Evolutionary conservation across 257 asterid genomes (phyloP).

Genomic region (Nicotiana sylvestris): DNA sequence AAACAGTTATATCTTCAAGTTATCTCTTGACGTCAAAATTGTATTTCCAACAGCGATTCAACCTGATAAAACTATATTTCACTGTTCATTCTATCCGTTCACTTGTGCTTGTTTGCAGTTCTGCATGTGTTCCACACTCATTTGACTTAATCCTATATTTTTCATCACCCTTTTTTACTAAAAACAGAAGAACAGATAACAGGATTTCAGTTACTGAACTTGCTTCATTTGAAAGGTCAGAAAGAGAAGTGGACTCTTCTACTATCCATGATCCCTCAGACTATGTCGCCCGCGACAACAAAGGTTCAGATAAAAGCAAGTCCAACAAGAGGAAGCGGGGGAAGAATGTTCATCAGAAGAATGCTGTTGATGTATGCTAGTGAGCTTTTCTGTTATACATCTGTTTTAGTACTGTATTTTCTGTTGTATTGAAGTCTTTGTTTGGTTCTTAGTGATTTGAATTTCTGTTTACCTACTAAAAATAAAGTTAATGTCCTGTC

Average conservation of each 20-base stretch:
- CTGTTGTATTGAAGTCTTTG: neutral
- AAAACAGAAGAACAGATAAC: conserved; percentile 12
- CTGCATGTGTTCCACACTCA: neutral
- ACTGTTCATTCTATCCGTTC: neutral
- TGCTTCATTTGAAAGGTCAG: conserved; percentile 23
- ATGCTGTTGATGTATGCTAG: conserved; percentile 46
- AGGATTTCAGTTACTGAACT: conserved; percentile 17
- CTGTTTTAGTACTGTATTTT: neutral
- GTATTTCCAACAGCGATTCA: neutral
- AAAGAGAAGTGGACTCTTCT: conserved; percentile 28
- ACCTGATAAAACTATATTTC: neutral
- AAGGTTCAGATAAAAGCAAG: conserved; percentile 23
- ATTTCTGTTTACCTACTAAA: neutral
- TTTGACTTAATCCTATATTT: neutral
- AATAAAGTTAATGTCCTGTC: neutral
- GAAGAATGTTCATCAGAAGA: conserved; percentile 26
- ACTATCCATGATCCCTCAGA: conserved; percentile 28
- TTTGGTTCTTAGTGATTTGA: neutral
- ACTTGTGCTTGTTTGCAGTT: neutral
- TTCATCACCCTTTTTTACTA: neutral
- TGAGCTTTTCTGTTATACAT: neutral
- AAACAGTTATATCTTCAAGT: neutral
- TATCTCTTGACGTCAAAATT: neutral
- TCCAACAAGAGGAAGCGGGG: conserved; percentile 34
- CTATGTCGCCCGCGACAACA: conserved; percentile 8